Percentiles rank a stretch among this genome's conserved stretches.
Evolutionary conservation across 345 rosid species (phyloP).

Genomic region (Moringa oleifera): DNA sequence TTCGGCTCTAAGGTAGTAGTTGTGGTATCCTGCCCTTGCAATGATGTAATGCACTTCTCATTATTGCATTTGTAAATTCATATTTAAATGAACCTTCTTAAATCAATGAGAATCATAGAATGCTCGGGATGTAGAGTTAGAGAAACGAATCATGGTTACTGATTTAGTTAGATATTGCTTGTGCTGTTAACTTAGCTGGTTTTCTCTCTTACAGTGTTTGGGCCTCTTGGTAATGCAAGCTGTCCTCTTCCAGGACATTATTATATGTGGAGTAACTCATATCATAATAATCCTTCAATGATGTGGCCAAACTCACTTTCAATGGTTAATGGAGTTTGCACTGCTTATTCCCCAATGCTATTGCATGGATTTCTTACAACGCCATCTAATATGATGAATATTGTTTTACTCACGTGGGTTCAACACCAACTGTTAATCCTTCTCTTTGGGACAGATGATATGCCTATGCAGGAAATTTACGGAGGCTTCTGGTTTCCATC

Average conservation of each 20-base stretch:
- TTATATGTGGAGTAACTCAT: conserved; percentile 60
- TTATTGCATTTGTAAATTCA: not conserved
- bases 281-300: conserved; percentile 57
- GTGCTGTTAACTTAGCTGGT: not conserved
- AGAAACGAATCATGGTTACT: no score
- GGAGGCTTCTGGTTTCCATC: conserved; percentile 61
- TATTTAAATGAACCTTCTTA: conserved; percentile 3
- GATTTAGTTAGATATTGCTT: no score
- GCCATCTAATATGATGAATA: conserved; percentile 52
- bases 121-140: no score
- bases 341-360: conserved; percentile 45
- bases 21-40: no score
- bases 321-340: conserved; percentile 49
- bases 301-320: conserved; percentile 85
- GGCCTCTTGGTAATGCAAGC: conserved; percentile 71
- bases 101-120: no score
- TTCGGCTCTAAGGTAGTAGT: no score
- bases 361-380: conserved; percentile 61
- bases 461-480: conserved; percentile 64
- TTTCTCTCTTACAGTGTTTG: conserved; percentile 34
- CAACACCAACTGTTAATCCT: conserved; percentile 69
- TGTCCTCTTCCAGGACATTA: conserved; percentile 47
- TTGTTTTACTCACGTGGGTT: conserved; percentile 64
- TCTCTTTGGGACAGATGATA: conserved; percentile 78
- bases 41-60: no score